Base-by-base conservation (phyloP, 495 filamentous ascomycete species). In the Penicillium goetzii region DNA sequence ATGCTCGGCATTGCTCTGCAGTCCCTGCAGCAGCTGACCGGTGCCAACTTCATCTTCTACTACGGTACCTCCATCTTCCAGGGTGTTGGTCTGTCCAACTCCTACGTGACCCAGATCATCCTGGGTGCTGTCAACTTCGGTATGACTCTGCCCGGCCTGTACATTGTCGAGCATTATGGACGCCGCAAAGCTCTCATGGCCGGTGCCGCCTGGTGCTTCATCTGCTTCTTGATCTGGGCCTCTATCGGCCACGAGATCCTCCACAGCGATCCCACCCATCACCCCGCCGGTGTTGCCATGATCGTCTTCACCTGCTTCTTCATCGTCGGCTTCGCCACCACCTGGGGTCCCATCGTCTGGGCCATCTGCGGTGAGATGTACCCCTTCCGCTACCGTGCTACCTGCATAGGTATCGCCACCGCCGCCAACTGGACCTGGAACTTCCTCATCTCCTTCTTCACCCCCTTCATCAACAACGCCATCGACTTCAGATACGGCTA, bases 401-500 rank as follows among this genome's bases (percentile, higher is more conserved):
- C 86, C 33, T 87, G 84, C 66, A 92, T 93, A 83, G 90, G 88
- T 36, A 70, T 93, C 19, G 89, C 89, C 17, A 95, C 92, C 0
- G 87, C 89, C 7, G 84, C 86, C 58, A 97, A 96, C 80, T 97
- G 92, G 92, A 84, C 88, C 59, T 95, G 88, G 89, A 97, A 96
- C 75, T 97, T 94, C 81, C 74, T 94, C 65, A 87, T 95, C 68
- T 86, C 87, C 12, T 92, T 95, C 83, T 90, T 93, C 79, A 92
- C 91, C 2, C 90, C 91, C 8, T 88, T 90, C 74, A 91, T 92
- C 69, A 85, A 82, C 41, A 72, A 72, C 21, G 80, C 83, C 38
- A 93, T 96, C 65, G 81, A 86, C 63, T 94, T 87, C 77, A 75
- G 80, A 26, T 93, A 92, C 76, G 91, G 92, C 36, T 94, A 90